Evolutionary conservation across 106 monocot species (phyloP).

Genomic region (Ottelia alismoides): DNA sequence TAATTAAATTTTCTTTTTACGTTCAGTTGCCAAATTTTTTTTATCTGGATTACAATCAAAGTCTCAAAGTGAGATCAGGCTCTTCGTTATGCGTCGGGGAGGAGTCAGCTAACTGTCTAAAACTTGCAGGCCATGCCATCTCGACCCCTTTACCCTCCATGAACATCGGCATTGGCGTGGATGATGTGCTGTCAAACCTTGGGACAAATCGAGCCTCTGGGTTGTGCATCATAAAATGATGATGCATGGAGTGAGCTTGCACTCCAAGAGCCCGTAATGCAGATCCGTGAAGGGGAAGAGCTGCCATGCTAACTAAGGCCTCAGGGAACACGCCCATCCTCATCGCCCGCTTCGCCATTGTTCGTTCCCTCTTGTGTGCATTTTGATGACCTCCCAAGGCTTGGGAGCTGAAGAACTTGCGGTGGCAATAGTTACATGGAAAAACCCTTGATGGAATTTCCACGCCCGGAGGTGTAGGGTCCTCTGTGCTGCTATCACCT

Average conservation of each 20-base stretch:
- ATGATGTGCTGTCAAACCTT: slow-evolving; percentile 5
- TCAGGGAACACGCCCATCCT: slow-evolving; percentile 9
- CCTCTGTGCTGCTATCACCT: slow-evolving; percentile 13
- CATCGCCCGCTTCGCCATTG: slow-evolving; percentile 23
- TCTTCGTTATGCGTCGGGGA: slow-evolving; percentile 7
- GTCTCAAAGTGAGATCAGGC: slow-evolving; percentile 35
- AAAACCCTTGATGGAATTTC: slow-evolving; percentile 16
- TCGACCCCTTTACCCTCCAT: slow-evolving; percentile 10
- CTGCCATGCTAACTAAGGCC: slow-evolving; percentile 15
- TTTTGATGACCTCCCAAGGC: slow-evolving; percentile 49
- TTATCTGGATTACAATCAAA: too few species aligned
- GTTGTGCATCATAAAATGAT: background rate
- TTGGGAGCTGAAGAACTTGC: slow-evolving; percentile 52
- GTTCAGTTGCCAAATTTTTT: too few species aligned
- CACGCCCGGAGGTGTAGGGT: background rate
- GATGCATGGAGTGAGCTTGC: slow-evolving; percentile 27
- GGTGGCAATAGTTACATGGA: slow-evolving; percentile 55
- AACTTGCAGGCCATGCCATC: slow-evolving; percentile 33
- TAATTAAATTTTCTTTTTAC: background rate
- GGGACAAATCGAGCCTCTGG: background rate
- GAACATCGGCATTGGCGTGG: slow-evolving; percentile 10
- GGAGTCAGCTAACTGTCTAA: slow-evolving; percentile 1
- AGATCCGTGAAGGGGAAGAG: slow-evolving; percentile 37
- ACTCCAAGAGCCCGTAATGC: slow-evolving; percentile 15
- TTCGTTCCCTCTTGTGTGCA: slow-evolving; percentile 41